Conservation (phyloP, 257 asterid species). For the Petrea volubilis region DNA sequence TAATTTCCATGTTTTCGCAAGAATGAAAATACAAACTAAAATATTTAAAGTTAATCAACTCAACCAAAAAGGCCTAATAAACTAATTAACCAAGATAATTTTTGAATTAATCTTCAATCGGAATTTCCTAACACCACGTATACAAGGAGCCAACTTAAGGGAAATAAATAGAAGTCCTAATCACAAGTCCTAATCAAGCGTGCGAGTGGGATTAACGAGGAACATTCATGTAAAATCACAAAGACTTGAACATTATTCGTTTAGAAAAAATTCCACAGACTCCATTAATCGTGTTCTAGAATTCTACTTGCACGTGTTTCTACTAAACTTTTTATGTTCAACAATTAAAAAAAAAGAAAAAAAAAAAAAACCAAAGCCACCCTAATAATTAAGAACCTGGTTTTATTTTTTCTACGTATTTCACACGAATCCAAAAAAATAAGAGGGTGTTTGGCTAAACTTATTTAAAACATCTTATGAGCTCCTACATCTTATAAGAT, state of each 20-base stretch:
- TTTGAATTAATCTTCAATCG: background rate
- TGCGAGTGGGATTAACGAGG: background rate
- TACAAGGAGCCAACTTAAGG: background rate
- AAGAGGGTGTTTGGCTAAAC: no score
- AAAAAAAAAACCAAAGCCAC: background rate
- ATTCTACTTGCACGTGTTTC: slow-evolving; percentile 15
- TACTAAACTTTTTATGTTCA: background rate
- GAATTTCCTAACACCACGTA: background rate
- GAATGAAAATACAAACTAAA: background rate
- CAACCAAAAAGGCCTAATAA: background rate
- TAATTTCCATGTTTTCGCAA: no score
- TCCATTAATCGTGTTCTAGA: background rate
- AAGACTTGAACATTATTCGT: slow-evolving; percentile 3
- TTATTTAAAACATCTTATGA: no score
- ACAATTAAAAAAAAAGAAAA: no score
- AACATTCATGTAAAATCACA: slow-evolving; percentile 1
- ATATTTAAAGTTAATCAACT: background rate
- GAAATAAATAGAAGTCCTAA: background rate
- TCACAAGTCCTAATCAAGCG: background rate
- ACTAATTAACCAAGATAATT: background rate
- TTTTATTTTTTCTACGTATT: slow-evolving; percentile 14
- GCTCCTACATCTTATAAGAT: no score
- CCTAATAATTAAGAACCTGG: background rate
- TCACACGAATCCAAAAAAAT: slow-evolving; percentile 27
- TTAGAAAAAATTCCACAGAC: slow-evolving; percentile 9